Conservation (phyloP, 2,329 filamentous ascomycete genomes). For the Magnaporthiopsis incrustans region DNA sequence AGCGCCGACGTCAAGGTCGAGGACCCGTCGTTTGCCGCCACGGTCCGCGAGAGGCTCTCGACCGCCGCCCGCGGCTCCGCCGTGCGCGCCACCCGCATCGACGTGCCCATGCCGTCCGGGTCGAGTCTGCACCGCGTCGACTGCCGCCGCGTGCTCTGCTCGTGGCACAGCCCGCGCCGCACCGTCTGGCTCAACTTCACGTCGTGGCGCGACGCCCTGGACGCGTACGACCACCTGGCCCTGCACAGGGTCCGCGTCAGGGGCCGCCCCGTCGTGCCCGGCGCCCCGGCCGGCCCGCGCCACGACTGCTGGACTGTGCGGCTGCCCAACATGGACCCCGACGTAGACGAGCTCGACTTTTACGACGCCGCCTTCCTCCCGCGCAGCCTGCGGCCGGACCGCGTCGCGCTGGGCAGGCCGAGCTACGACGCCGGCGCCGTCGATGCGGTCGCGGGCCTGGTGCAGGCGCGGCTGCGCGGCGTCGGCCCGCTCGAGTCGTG, state of each 20-base stretch:
- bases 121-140: constrained; percentile 24
- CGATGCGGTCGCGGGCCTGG: constrained; percentile 13
- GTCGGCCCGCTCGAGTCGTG: constrained; percentile 27
- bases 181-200: constrained; percentile 23
- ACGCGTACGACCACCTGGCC: constrained; percentile 17
- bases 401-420: constrained; percentile 14
- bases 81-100: constrained; percentile 9
- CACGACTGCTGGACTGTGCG: constrained; percentile 16
- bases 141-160: constrained; percentile 25
- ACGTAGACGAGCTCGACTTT: constrained; percentile 13
- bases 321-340: constrained; percentile 17
- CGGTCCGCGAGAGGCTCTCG: constrained; percentile 11
- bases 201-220: constrained; percentile 16
- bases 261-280: constrained; percentile 6
- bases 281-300: not conserved
- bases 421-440: constrained; percentile 18
- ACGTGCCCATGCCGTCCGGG: constrained; percentile 15
- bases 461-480: constrained; percentile 22
- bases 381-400: constrained; percentile 10
- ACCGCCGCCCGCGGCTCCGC: not conserved
- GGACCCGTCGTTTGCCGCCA: constrained; percentile 21
- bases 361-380: constrained; percentile 15
- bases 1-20: constrained; percentile 18
- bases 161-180: constrained; percentile 26
- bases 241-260: constrained; percentile 12